These are phyloP conservation scores for Podospora anserina DNA, from an alignment of 495 filamentous ascomycete genomes.

Conservation along the genomic window DNA sequence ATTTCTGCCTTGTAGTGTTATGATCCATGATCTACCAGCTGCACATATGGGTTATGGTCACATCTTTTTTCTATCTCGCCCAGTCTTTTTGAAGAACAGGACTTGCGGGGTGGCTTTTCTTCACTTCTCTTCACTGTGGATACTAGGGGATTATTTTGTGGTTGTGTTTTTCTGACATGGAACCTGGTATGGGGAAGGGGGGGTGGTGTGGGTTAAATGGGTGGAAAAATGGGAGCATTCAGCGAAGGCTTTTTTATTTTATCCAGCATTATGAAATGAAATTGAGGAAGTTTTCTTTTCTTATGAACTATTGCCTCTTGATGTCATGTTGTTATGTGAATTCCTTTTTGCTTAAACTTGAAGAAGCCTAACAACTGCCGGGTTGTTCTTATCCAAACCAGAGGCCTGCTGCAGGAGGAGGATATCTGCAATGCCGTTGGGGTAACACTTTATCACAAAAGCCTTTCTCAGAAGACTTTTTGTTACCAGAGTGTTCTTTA, in stretches of 20 bases:
- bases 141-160: constrained; percentile 11
- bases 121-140: constrained; percentile 13
- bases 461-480: too few species aligned
- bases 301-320: background rate
- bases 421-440: too few species aligned
- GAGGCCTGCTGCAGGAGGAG: too few species aligned
- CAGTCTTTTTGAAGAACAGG: background rate
- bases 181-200: constrained; percentile 2
- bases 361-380: too few species aligned
- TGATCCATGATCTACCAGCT: constrained; percentile 8
- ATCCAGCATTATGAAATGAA: background rate
- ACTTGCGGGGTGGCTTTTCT: background rate
- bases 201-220: background rate
- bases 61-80: constrained; percentile 5
- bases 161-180: constrained; percentile 5
- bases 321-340: background rate
- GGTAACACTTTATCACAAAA: too few species aligned
- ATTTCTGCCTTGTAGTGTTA: background rate
- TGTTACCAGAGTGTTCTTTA: too few species aligned
- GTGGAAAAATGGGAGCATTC: background rate
- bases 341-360: too few species aligned
- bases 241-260: background rate
- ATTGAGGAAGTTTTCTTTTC: constrained; percentile 2
- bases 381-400: too few species aligned
- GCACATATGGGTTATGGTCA: constrained; percentile 17